These are phyloP conservation scores for Crassisporium funariophilum DNA, from an alignment of 768 basidiomycete species.

Conservation along the genomic window DNA sequence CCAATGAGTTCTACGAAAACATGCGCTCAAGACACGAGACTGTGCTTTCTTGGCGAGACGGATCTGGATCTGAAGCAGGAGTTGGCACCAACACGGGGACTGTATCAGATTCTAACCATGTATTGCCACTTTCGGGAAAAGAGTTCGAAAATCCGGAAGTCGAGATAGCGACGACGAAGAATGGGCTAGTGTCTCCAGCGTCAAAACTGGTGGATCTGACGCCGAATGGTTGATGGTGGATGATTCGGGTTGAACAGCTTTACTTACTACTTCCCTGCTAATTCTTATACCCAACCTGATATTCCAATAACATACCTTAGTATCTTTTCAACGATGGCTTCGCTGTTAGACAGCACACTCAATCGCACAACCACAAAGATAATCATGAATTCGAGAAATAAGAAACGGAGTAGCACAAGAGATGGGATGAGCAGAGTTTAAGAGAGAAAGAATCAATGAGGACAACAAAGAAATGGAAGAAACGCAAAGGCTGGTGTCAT, in stretches of 20 bases:
- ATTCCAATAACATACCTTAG: too few species aligned
- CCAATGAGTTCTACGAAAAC: conserved; percentile 86
- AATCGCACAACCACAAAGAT: too few species aligned
- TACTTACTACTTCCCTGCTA: conserved; percentile 12
- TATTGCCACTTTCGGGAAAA: conserved; percentile 65
- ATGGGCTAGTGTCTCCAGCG: conserved; percentile 73
- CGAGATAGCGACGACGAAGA: conserved; percentile 55
- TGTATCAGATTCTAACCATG: conserved; percentile 30
- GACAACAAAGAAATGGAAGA: conserved; percentile 6
- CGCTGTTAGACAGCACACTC: too few species aligned
- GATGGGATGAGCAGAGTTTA: conserved; percentile 22
- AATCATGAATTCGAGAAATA: too few species aligned
- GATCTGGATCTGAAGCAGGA: conserved; percentile 27
- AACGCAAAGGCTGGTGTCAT: conserved; percentile 13
- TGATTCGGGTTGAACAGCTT: conserved; percentile 37
- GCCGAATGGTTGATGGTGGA: conserved; percentile 88
- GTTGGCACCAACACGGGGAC: conserved; percentile 26
- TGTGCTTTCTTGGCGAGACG: conserved; percentile 59
- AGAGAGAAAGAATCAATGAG: conserved; percentile 4
- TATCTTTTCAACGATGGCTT: too few species aligned
- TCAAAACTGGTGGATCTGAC: conserved; percentile 77
- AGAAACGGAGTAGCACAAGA: too few species aligned
- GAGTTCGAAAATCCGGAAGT: conserved; percentile 55
- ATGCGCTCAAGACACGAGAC: conserved; percentile 76
- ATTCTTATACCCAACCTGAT: not conserved